Evolutionary conservation across 148 eudicot species (phyloP).

Genomic region (Diospyros kaki): DNA sequence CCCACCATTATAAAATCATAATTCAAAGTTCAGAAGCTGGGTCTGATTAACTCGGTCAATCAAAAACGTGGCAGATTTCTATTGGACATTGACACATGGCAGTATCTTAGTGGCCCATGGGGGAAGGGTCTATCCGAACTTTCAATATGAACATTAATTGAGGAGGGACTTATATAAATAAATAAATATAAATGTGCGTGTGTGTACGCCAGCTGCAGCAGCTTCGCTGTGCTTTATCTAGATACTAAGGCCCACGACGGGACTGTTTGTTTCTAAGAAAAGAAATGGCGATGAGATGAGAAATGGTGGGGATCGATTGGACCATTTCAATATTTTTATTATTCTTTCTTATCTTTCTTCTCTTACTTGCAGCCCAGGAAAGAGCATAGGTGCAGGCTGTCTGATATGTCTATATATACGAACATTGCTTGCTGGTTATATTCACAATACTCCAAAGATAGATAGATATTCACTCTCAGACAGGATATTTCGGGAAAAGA

Average conservation of each 20-base stretch:
- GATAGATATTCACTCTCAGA: background rate
- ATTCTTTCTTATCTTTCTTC: conserved; percentile 10
- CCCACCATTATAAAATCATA: no score
- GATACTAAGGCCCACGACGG: background rate
- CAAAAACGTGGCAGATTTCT: background rate
- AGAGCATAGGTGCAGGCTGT: background rate
- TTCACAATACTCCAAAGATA: background rate
- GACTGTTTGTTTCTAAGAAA: background rate
- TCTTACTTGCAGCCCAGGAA: background rate
- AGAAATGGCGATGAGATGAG: no score
- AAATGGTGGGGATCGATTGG: background rate
- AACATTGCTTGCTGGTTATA: background rate
- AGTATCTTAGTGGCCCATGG: background rate
- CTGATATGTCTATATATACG: background rate
- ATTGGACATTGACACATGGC: conserved; percentile 4
- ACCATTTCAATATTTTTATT: background rate
- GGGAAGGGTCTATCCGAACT: background rate
- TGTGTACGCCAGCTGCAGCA: no score
- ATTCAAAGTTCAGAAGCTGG: no score
- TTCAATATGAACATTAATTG: background rate
- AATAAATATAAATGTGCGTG: background rate
- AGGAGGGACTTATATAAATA: no score
- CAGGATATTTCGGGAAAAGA: background rate
- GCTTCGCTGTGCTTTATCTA: background rate
- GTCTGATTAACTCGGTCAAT: background rate